Conservation (phyloP, 441 rosid genomes). For the Arabidopsis hybrid region DNA sequence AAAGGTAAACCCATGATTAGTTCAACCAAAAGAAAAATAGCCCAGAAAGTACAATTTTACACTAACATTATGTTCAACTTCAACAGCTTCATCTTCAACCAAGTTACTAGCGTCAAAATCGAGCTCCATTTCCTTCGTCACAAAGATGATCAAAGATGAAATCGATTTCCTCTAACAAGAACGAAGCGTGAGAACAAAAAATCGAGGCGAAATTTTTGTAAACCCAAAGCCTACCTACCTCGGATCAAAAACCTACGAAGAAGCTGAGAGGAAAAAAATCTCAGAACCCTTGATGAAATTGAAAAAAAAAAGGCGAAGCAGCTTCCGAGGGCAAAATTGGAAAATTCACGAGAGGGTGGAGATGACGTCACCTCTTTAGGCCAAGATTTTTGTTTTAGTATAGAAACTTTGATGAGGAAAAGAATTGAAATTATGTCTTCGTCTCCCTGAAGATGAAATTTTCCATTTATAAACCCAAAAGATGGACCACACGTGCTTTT, state of each 20-base stretch:
- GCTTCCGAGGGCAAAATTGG: slow-evolving; percentile 36
- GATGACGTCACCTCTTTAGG: slow-evolving; percentile 43
- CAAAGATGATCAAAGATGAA: slow-evolving; percentile 31
- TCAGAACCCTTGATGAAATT: slow-evolving; percentile 37
- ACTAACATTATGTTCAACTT: slow-evolving; percentile 55
- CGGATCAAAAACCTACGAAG: slow-evolving; percentile 28
- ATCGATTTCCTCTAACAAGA: slow-evolving; percentile 10
- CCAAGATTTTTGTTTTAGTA: not conserved
- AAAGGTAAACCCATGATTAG: slow-evolving; percentile 1
- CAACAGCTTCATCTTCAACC: slow-evolving; percentile 64
- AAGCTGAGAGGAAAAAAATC: slow-evolving; percentile 26
- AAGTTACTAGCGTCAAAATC: slow-evolving; percentile 60
- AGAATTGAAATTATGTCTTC: slow-evolving; percentile 19
- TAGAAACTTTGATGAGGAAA: slow-evolving; percentile 8
- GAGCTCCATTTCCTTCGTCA: slow-evolving; percentile 60
- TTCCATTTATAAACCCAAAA: slow-evolving; percentile 21
- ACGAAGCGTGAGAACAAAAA: not conserved
- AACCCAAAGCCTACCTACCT: slow-evolving; percentile 25
- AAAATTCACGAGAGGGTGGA: slow-evolving; percentile 7
- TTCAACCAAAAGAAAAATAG: slow-evolving; percentile 7
- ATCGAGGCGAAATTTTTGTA: not conserved
- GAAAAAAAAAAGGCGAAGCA: slow-evolving; percentile 27
- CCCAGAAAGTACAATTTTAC: slow-evolving; percentile 51
- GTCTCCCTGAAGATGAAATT: slow-evolving; percentile 13
- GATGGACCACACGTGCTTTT: slow-evolving; percentile 31